Percentiles rank a stretch among this genome's conserved stretches.
phyloP scores from a whole-genome alignment of 228 moss, liverwort and hornwort species.

The Sphagnum magellanicum region DNA sequence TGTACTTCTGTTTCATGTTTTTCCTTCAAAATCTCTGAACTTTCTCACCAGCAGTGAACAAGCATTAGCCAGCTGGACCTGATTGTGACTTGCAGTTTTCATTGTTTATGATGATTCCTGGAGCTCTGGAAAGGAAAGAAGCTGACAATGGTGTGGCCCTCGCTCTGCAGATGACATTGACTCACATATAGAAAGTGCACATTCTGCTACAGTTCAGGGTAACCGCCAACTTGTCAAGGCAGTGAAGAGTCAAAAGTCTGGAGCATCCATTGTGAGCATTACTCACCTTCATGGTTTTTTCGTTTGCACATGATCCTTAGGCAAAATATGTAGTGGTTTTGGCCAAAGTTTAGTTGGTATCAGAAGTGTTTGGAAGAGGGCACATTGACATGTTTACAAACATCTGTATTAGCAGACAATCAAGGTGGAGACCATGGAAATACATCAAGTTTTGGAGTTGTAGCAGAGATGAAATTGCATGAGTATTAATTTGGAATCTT shows the following conservation, averaged over 20 bases:
- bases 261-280: conserved; percentile 35
- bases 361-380: too few species aligned
- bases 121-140: neutral
- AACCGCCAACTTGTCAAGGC: conserved; percentile 89
- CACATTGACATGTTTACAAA: too few species aligned
- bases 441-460: neutral
- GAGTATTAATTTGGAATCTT: neutral
- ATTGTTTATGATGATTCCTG: neutral
- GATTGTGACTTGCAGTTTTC: too few species aligned
- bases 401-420: too few species aligned
- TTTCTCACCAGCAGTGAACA: neutral
- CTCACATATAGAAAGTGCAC: conserved; percentile 71
- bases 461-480: neutral
- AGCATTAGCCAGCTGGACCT: neutral
- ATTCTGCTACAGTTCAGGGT: conserved; percentile 79
- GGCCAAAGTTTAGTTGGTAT: too few species aligned
- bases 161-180: conserved; percentile 67
- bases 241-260: conserved; percentile 44
- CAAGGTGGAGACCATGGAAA: too few species aligned
- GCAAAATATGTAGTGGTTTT: too few species aligned
- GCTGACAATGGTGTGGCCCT: neutral
- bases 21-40: neutral
- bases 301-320: too few species aligned
- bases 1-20: too few species aligned
- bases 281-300: too few species aligned